Evolutionary conservation across 2,329 filamentous ascomycete genomes (phyloP), one percentile per base, ranked within the genome.

Genomic region (Anthostomella pinea): DNA sequence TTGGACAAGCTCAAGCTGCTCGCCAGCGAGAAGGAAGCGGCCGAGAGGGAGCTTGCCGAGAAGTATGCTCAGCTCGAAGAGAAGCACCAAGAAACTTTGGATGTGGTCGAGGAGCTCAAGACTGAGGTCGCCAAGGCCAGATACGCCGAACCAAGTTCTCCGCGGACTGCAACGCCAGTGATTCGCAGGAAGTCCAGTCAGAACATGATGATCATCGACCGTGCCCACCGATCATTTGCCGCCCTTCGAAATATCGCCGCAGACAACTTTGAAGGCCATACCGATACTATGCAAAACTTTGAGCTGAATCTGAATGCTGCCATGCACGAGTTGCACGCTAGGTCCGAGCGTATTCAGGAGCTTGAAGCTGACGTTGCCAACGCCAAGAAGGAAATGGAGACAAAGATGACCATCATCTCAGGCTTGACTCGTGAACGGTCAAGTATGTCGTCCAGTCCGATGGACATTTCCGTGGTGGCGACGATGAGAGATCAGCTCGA

Each of bases 361-460:
- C 72, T 98, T 10, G 93, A 98, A 62, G 81, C 81, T 5, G 91
- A 95, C 51, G 78, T 96, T 38, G 72, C 81, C 17, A 82, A 80
- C 4, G 79, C 89, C 15, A 93, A 87, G 69, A 95, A 89, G 68
- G 93, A 98, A 63, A 95, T 97, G 84, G 93, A 98, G 58, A 83
- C 79, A 45, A 98, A 98, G 76, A 89, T 91, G 72, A 87, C 87
- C 19, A 90, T 98, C 57, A 97, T 98, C 52, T 87, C 88, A 19
- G 93, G 93, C 6, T 72, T 98, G 46, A 95, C 93, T 3, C 83
- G 93, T 35, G 94, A 98, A 64, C 77, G 94, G 41, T 91, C 88
- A 3, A 96, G 89, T 65, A 75, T 96, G 66, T 88, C 91, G 59
- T 77, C 60, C 3, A 85, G 85, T 16, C 85, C 89, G 6, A 83